A percentile compares a stretch with the other conserved stretches of the same genome.
phyloP scores from a whole-genome alignment of 345 rosid species.

The Eucalyptus cladocalyx region DNA sequence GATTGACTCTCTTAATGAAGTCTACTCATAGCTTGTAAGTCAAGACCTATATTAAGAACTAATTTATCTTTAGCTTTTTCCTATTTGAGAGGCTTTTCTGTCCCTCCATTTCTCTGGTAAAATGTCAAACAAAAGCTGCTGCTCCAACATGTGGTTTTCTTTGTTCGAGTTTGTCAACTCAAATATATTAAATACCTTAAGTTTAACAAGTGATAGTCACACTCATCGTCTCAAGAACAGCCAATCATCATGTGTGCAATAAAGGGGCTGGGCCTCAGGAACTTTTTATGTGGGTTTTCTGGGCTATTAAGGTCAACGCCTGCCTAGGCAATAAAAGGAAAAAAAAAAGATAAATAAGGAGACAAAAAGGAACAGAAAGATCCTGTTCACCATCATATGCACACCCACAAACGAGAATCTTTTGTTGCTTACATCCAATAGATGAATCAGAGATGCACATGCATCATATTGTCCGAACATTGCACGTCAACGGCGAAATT shows the following conservation, averaged over 20 bases:
- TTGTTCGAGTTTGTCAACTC: not conserved
- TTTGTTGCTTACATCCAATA: not conserved
- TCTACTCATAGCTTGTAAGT: not conserved
- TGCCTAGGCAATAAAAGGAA: not conserved
- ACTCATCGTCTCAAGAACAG: not conserved
- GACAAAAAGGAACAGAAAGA: not conserved
- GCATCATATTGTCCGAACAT: not conserved
- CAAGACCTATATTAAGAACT: not conserved
- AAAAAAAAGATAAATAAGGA: not conserved
- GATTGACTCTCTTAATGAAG: not conserved
- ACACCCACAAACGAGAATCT: not conserved
- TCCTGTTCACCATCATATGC: not conserved
- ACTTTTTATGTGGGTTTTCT: not conserved
- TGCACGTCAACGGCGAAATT: not conserved
- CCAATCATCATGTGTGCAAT: not conserved
- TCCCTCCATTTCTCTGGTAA: no score
- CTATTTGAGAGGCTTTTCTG: not conserved
- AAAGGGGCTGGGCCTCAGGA: not conserved
- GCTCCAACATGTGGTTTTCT: not conserved
- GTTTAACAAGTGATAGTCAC: not conserved
- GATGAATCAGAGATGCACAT: not conserved
- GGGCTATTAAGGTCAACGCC: not conserved
- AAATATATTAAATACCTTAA: not conserved
- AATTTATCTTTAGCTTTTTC: not conserved
- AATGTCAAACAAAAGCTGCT: not conserved